These are phyloP conservation scores for Friedmanniomyces endolithicus DNA, from an alignment of 495 filamentous ascomycete genomes.

Conservation along the genomic window DNA sequence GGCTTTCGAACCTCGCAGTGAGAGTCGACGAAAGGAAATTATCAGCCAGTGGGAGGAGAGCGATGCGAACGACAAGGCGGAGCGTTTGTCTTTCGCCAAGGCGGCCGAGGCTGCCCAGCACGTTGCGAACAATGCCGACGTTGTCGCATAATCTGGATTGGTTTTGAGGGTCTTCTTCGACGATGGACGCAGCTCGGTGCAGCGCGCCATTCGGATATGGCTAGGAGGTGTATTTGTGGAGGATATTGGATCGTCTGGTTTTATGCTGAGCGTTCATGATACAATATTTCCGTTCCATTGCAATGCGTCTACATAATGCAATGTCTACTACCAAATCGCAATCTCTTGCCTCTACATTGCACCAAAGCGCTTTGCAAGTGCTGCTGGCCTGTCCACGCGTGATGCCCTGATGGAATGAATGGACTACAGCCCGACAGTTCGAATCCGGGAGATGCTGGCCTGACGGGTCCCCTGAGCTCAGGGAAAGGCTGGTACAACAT, in stretches of 20 bases:
- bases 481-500: too few species aligned
- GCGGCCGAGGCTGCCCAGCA: slow-evolving; percentile 7
- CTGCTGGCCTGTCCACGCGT: too few species aligned
- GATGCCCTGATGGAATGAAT: too few species aligned
- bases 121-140: background rate
- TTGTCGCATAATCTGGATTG: background rate
- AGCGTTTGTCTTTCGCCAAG: slow-evolving; percentile 18
- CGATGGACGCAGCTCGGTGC: background rate
- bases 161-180: background rate
- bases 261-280: background rate
- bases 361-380: too few species aligned
- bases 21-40: slow-evolving; percentile 13
- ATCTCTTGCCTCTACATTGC: too few species aligned
- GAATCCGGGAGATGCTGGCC: too few species aligned
- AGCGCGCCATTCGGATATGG: background rate
- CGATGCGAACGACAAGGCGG: slow-evolving; percentile 17
- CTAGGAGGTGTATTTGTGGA: too few species aligned
- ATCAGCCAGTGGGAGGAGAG: slow-evolving; percentile 22
- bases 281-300: background rate
- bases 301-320: too few species aligned
- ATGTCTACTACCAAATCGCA: background rate
- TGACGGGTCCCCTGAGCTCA: too few species aligned
- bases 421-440: too few species aligned
- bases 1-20: slow-evolving; percentile 26
- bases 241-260: too few species aligned